These are phyloP conservation scores for Colletotrichum trifolii DNA, from an alignment of 2,329 filamentous ascomycete genomes.

Conservation along the genomic window DNA sequence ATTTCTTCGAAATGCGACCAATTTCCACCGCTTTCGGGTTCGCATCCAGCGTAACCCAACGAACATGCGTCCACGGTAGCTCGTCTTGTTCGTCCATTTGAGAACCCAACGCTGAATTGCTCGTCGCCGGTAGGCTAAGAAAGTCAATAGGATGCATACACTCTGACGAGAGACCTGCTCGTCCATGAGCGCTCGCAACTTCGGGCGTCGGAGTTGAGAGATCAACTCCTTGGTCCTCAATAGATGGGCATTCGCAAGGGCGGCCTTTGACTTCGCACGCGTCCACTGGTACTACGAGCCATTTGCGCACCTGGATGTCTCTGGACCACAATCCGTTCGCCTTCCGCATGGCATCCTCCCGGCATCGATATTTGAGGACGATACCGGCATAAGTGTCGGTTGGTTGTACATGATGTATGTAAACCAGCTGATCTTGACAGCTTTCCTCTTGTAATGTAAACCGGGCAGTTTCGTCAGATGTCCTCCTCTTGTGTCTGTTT, in stretches of 20 bases:
- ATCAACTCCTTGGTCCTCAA: constrained; percentile 57
- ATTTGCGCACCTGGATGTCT: constrained; percentile 87
- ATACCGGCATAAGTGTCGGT: constrained; percentile 92
- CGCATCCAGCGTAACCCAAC: constrained; percentile 86
- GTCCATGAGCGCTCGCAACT: constrained; percentile 37
- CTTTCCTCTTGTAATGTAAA: constrained; percentile 62
- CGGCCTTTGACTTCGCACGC: constrained; percentile 86
- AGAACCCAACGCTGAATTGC: constrained; percentile 7
- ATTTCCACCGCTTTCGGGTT: constrained; percentile 80
- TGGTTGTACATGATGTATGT: constrained; percentile 86
- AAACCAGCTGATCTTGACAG: constrained; percentile 82
- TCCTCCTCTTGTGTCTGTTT: constrained; percentile 72
- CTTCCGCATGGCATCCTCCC: constrained; percentile 83
- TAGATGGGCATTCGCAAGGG: constrained; percentile 66
- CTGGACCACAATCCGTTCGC: constrained; percentile 96
- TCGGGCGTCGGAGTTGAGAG: constrained; percentile 63
- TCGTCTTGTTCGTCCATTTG: constrained; percentile 64
- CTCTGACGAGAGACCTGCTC: constrained; percentile 36
- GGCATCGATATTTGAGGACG: constrained; percentile 89
- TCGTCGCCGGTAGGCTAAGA: constrained; percentile 30
- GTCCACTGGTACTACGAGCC: constrained; percentile 87
- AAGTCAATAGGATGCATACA: constrained; percentile 45
- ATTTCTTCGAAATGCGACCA: constrained; percentile 81
- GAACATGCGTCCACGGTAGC: constrained; percentile 83
- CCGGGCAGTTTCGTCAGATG: constrained; percentile 70